A percentile compares a stretch with the other conserved stretches of the same genome.
These are phyloP conservation scores for Malassezia japonica DNA, from an alignment of 1,284 basidiomycete species.

Conservation along the genomic window DNA sequence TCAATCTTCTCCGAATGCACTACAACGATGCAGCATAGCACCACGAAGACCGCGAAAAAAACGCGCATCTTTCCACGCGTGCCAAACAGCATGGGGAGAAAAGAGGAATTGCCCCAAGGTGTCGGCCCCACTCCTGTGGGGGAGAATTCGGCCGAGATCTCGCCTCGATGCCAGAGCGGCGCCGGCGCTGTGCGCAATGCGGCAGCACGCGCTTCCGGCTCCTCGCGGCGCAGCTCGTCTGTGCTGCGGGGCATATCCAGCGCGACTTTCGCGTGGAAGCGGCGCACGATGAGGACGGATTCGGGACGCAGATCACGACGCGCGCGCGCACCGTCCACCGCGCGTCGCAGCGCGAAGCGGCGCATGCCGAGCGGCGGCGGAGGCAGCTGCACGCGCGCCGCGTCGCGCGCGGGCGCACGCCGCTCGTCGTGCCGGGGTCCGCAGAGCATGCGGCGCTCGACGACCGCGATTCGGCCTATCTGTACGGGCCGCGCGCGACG, in stretches of 20 bases:
- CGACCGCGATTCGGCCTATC: not conserved
- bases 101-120: too few species aligned
- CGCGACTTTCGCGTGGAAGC: conserved; percentile 17
- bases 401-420: conserved; percentile 1
- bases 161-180: conserved; percentile 3
- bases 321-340: conserved; percentile 10
- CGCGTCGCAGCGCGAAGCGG: conserved; percentile 9
- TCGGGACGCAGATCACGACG: conserved; percentile 16
- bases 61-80: not conserved
- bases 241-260: conserved; percentile 15
- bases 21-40: not conserved
- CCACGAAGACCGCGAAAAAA: too few species aligned
- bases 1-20: not conserved
- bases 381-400: not conserved
- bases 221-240: conserved; percentile 16
- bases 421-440: conserved; percentile 5
- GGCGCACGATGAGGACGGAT: conserved; percentile 17
- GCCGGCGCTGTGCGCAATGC: conserved; percentile 12
- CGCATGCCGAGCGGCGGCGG: conserved; percentile 3
- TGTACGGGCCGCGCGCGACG: conserved; percentile 4
- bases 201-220: conserved; percentile 17
- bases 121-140: too few species aligned
- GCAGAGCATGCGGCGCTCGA: not conserved
- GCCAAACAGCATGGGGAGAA: too few species aligned
- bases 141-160: not conserved